Conservation (phyloP, 768 basidiomycete species). For the Russula virescens region DNA sequence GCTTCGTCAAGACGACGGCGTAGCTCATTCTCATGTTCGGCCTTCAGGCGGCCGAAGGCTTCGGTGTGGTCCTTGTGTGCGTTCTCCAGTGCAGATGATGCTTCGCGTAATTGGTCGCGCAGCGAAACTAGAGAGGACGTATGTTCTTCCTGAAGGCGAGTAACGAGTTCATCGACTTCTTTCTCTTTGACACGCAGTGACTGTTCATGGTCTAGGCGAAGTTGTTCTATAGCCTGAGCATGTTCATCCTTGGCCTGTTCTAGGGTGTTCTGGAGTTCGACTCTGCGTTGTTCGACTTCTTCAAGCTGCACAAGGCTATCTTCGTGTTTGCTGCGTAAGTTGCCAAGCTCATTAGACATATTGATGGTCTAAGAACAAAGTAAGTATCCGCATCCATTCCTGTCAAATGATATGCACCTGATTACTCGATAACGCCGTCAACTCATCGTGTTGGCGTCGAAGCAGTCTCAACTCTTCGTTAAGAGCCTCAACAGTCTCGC, state of each 20-base stretch:
- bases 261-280: slow-evolving; percentile 45
- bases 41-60: slow-evolving; percentile 49
- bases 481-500: slow-evolving; percentile 70
- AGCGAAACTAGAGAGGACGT: slow-evolving; percentile 34
- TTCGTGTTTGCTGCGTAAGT: slow-evolving; percentile 56
- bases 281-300: slow-evolving; percentile 51
- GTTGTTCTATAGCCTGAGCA: slow-evolving; percentile 40
- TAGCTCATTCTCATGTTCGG: slow-evolving; percentile 38
- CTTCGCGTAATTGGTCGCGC: slow-evolving; percentile 31
- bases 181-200: slow-evolving; percentile 37
- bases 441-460: slow-evolving; percentile 74
- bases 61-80: slow-evolving; percentile 53
- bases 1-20: slow-evolving; percentile 51
- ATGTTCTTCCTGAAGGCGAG: slow-evolving; percentile 47
- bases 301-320: slow-evolving; percentile 49
- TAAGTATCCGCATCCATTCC: slow-evolving; percentile 3
- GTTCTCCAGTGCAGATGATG: slow-evolving; percentile 30
- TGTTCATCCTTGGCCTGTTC: slow-evolving; percentile 49
- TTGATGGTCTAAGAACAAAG: slow-evolving; percentile 55
- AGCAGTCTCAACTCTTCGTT: slow-evolving; percentile 60
- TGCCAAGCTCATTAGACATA: slow-evolving; percentile 83
- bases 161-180: slow-evolving; percentile 39
- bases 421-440: slow-evolving; percentile 74
- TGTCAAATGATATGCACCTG: slow-evolving; percentile 49
- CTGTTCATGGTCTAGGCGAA: slow-evolving; percentile 43